Conservation (phyloP, 768 basidiomycete species). For the Mycena kentingensis region DNA sequence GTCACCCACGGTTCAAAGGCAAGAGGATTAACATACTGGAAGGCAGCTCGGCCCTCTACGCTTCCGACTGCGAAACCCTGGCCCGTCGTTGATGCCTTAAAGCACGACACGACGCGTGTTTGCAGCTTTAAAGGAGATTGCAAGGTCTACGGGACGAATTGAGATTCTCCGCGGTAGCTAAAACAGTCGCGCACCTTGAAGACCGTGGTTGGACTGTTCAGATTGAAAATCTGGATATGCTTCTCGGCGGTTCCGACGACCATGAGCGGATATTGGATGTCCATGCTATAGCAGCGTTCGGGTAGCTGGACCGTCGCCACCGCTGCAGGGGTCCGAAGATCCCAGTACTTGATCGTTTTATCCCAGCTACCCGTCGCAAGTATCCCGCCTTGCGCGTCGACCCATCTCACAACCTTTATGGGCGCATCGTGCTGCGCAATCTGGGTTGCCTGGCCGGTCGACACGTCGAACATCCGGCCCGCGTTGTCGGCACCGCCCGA, state of each 20-base stretch:
- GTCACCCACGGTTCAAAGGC: conserved; percentile 4
- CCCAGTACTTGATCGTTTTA: conserved; percentile 98
- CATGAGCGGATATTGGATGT: conserved; percentile 78
- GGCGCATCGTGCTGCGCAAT: conserved; percentile 92
- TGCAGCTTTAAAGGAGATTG: conserved; percentile 92
- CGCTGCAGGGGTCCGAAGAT: conserved; percentile 74
- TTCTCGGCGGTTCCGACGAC: conserved; percentile 94
- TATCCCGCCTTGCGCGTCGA: conserved; percentile 74
- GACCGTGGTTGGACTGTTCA: conserved; percentile 75
- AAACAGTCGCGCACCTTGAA: conserved; percentile 61
- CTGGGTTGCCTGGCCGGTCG: conserved; percentile 77
- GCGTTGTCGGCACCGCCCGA: conserved; percentile 96
- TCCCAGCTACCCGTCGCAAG: conserved; percentile 97
- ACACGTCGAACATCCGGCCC: conserved; percentile 89
- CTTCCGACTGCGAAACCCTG: conserved; percentile 81
- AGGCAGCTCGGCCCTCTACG: conserved; percentile 90
- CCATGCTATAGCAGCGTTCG: conserved; percentile 88
- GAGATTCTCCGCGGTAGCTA: neutral
- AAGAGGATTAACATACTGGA: conserved; percentile 64
- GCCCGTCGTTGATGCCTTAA: conserved; percentile 63
- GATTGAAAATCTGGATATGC: conserved; percentile 87
- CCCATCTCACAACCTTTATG: conserved; percentile 79
- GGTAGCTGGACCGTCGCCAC: conserved; percentile 81
- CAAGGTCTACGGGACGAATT: conserved; percentile 56
- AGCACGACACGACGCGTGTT: conserved; percentile 83